Percentiles rank a stretch among this genome's conserved stretches.
Evolutionary conservation across 352 stramenopile genomes (phyloP).

Genomic region (Phytophthora vignae): DNA sequence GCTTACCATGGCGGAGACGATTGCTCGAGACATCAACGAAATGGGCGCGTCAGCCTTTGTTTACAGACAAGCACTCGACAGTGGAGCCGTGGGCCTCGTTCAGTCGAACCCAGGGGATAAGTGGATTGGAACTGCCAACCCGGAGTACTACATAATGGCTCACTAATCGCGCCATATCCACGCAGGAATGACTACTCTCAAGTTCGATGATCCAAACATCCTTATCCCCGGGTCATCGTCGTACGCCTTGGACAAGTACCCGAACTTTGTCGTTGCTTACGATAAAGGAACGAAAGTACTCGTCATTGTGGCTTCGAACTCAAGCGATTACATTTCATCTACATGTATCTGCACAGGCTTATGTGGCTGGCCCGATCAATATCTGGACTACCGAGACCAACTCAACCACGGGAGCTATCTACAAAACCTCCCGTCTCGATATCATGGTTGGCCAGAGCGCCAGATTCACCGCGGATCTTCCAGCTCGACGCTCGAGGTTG

Average conservation of each 20-base stretch:
- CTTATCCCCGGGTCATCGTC: constrained; percentile 14
- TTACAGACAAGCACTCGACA: constrained; percentile 58
- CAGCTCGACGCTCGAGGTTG: constrained; percentile 14
- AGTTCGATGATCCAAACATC: constrained; percentile 19
- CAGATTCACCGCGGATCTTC: constrained; percentile 14
- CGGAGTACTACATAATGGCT: constrained; percentile 56
- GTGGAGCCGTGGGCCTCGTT: constrained; percentile 46
- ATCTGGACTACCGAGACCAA: constrained; percentile 21
- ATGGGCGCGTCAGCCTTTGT: constrained; percentile 52
- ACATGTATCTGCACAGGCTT: too few species aligned
- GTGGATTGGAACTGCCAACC: constrained; percentile 45
- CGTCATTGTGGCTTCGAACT: constrained; percentile 22
- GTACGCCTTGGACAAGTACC: constrained; percentile 18
- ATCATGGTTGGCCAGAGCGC: constrained; percentile 17
- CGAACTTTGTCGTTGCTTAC: constrained; percentile 24
- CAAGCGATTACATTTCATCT: constrained; percentile 20
- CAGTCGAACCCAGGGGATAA: constrained; percentile 50
- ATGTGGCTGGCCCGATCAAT: constrained; percentile 8
- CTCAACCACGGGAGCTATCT: constrained; percentile 8
- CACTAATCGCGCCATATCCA: constrained; percentile 63
- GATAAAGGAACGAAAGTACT: constrained; percentile 16
- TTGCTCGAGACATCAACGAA: constrained; percentile 55
- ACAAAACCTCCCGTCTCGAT: constrained; percentile 16
- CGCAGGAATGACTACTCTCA: not conserved
- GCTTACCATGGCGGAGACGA: constrained; percentile 49